Evolutionary conservation across 1,284 basidiomycete species (phyloP), one percentile per base, ranked within the genome.

Genomic region (Caloboletus inedulis): DNA sequence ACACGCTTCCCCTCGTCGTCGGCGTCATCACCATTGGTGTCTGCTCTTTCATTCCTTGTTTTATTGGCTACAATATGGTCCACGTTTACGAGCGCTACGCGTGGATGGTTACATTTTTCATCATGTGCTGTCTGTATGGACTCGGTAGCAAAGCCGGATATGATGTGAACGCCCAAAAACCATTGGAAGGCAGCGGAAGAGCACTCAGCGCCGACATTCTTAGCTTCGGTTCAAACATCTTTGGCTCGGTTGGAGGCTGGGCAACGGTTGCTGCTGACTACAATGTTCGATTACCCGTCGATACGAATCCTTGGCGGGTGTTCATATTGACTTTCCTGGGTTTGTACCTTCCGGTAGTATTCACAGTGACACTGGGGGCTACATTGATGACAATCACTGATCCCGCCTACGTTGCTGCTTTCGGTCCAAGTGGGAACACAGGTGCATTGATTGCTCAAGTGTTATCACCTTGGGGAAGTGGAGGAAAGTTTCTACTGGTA

Each of bases 21-120:
- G 77, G 77, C 27, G 72, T 79, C 49, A 68, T 77, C 49, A 75
- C 79, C 42, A 69, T 79, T 29, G 69, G 70, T 14, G 40, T 79
- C 13, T 72, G 71, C 56, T 73, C 68, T 42, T 58, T 79, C 23
- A 64, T 79, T n/a, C 77, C 77, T 16, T 78, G 77, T 53, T 77
- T 79, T 51, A 59, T 79, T 19, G 77, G 77, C 2, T 79, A 85
- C 60, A 61, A 77, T 52, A 69, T 81, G 49, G 72, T 85, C 12
- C 81, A 84, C 60, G 61, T 74, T 51, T 85, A 82, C 61, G 83
- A 87, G 57, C 75, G 81, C 13, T 84, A 80, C 55, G 77, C 82
- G 8, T 87, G 85, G 85, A 74, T 81, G 4, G 65, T 78, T 25
- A 74, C 77, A 31, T 68, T 80, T 51, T 69, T 82, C 62, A 75